Evolutionary conservation across 2,329 filamentous ascomycete genomes (phyloP), one percentile per base, ranked within the genome.

Genomic region (Hypoxylon rubiginosum): DNA sequence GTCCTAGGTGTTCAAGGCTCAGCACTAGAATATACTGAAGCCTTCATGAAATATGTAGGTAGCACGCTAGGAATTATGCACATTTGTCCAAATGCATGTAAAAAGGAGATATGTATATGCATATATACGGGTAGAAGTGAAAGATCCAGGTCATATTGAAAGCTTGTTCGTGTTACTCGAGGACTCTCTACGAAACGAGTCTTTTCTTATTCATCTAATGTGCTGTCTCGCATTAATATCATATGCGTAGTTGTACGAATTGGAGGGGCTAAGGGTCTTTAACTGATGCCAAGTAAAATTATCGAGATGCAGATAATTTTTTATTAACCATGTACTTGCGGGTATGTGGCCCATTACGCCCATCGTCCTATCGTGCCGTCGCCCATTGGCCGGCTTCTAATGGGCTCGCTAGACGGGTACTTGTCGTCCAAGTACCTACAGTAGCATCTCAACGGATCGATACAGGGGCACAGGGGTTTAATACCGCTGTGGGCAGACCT

Each of bases 341-440:
- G 34, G 11, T 13, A 17, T 39, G 15, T 58, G 43, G 52, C 51
- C 43, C 61, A 43, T 58, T 53, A n/a, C n/a, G n/a, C n/a, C n/a
- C n/a, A n/a, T n/a, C n/a, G 49, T 48, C 51, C n/a, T 50, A 21
- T 24, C 11, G 17, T 24, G 13, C 50, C 43, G 34, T 57, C n/a
- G 13, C 15, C 45, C 15, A 63, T 63, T 63, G 64, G 64, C 19
- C 48, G 24, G 43, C 11, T 57, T 63, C 56, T 21, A 55, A 26
- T 51, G 55, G 56, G 21, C 17, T 56, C 21, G 24, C 50, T 58
- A 58, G 43, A 36, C 49, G 49, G 64, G 64, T 67, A 67, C 64
- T 28, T 62, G 5, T 8, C 19, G 17, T 30, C 15, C 3, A 67
- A 61, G 64, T 67, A 67, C 58, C 64, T 46, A 10, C 21, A 30